phyloP scores from a whole-genome alignment of 163 green algal species.

The Chlamydomonas reinhardtii region DNA sequence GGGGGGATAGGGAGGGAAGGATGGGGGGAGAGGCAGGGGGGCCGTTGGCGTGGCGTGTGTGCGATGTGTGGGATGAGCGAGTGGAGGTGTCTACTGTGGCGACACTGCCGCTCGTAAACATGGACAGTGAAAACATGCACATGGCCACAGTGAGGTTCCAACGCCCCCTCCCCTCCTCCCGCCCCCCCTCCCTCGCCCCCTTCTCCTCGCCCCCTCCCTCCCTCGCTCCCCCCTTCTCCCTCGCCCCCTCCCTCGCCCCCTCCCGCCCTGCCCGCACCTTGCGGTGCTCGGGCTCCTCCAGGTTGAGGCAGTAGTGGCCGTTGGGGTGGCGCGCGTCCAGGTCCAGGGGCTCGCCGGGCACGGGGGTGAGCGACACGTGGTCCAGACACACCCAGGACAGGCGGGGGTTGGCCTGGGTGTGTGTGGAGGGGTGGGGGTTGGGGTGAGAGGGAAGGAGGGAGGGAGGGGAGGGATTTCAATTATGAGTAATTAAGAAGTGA shows the following conservation, averaged over 20 bases:
- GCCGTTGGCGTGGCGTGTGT: too few species aligned
- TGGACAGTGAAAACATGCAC: too few species aligned
- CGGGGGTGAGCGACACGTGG: background rate
- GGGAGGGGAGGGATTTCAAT: background rate
- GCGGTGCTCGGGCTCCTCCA: conserved; percentile 28
- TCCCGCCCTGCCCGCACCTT: background rate
- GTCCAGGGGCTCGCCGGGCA: conserved; percentile 28
- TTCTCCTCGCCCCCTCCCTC: background rate
- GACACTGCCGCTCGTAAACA: too few species aligned
- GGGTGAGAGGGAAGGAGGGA: too few species aligned
- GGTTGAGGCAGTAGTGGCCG: conserved; percentile 27
- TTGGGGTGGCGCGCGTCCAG: conserved; percentile 8
- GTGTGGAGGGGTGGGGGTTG: background rate
- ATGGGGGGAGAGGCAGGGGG: too few species aligned
- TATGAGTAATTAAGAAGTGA: too few species aligned
- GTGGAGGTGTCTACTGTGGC: too few species aligned
- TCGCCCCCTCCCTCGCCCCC: background rate
- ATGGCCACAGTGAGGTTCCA: too few species aligned
- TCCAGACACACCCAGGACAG: background rate
- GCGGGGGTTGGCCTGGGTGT: conserved; percentile 1
- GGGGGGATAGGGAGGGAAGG: too few species aligned
- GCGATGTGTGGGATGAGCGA: too few species aligned
- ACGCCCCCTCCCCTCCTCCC: too few species aligned
- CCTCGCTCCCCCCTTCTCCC: background rate
- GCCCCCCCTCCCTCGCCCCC: background rate